Evolutionary conservation across 495 filamentous ascomycete genomes (phyloP), one percentile per base, ranked within the genome.

Genomic region (Friedmanniomyces simplex): DNA sequence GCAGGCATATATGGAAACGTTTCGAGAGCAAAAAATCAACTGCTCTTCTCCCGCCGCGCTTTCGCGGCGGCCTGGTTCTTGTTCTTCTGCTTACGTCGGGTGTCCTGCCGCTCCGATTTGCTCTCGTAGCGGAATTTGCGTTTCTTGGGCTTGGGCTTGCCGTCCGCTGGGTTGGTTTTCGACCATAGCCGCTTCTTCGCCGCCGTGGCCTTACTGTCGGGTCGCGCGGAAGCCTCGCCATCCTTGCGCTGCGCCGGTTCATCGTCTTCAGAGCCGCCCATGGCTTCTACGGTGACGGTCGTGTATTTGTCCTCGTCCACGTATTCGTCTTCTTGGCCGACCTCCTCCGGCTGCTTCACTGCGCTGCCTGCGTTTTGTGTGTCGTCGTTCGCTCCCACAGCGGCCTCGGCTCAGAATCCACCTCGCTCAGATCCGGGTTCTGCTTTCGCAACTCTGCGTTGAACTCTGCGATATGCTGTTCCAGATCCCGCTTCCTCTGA

Each of bases 291-390:
- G 0, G 88, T 96, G 28, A 98, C 93, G 2, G 87, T 94, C 18
- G 91, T 95, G 66, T 87, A 94, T 69, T 85, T 86, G 66, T 96
- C 91, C 69, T 97, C 93, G 71, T 98, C 93, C 57, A 96, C 80
- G 72, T 95, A 98, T 71, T 96, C 90, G 53, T 91, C 91, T 65
- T 96, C 89, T 62, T 85, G 82, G 67, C 91, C 82, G 20, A 94
- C 54, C 50, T 36, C 71, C 67, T 49, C 68, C 3, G 22, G 42
- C 34, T 26, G 42, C 2, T 24, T 25, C 21, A 32, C 62, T 20
- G 63, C 67, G 2, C 68, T 66, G 4, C 76, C 74, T 4, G 77
- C 76, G 54, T 16, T 50, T n/a, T n/a, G 21, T 50, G 84, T 71
- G 1, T 85, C 86, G 24, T 77, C 75, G 82, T 81, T 86, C 63